A percentile compares a stretch with the other conserved stretches of the same genome.
Evolutionary conservation across 805 yeast species (phyloP).

Genomic region (Sungouiella blattae): DNA sequence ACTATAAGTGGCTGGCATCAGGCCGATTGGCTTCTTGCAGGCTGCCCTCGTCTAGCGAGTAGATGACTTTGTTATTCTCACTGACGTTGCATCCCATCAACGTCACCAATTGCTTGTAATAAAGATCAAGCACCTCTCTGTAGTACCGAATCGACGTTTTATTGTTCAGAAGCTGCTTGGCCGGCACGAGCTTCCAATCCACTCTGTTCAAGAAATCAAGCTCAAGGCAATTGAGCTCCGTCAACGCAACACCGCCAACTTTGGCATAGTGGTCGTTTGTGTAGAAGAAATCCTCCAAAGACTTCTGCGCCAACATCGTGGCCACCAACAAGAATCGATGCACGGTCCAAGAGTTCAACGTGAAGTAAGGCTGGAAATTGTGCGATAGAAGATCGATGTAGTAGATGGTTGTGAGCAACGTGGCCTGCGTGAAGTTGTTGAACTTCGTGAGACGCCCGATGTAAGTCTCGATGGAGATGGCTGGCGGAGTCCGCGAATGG

Average conservation of each 20-base stretch:
- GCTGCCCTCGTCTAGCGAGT: conserved; percentile 3
- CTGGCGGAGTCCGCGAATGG: conserved; percentile 91
- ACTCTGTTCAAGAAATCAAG: conserved; percentile 81
- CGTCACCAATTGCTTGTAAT: conserved; percentile 37
- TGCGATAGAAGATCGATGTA: conserved; percentile 82
- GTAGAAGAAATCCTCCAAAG: conserved; percentile 89
- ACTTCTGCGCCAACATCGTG: conserved; percentile 86
- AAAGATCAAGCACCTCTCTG: conserved; percentile 37
- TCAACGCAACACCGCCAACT: conserved; percentile 87
- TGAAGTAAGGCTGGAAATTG: conserved; percentile 70
- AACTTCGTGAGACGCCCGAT: conserved; percentile 61
- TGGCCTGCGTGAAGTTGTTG: conserved; percentile 81
- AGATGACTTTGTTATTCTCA: conserved; percentile 12
- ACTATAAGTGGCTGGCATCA: neutral
- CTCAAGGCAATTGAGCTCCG: conserved; percentile 82
- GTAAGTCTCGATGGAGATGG: conserved; percentile 76
- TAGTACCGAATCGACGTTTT: conserved; percentile 26
- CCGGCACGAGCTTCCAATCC: conserved; percentile 56
- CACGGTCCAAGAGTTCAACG: conserved; percentile 86
- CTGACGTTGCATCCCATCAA: conserved; percentile 36
- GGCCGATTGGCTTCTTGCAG: neutral
- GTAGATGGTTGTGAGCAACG: conserved; percentile 77
- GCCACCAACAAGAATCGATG: conserved; percentile 89
- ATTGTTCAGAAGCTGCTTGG: conserved; percentile 24
- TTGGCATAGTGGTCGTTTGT: conserved; percentile 92